Evolutionary conservation across 148 eudicot genomes (phyloP).

Genomic region (Camellia japonica): DNA sequence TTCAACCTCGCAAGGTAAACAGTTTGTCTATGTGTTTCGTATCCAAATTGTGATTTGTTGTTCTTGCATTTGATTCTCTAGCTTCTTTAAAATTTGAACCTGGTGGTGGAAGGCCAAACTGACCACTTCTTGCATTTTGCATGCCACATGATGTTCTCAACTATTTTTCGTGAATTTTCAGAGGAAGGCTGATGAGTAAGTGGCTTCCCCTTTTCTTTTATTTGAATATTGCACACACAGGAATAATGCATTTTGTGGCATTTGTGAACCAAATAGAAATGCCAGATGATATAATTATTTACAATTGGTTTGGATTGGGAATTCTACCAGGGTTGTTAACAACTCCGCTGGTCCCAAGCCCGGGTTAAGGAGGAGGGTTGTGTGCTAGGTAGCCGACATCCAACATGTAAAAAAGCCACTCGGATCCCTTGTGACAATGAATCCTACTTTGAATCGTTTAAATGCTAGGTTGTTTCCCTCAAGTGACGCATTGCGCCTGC

Average conservation of each 20-base stretch:
- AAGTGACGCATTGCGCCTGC: no score
- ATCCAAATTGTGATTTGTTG: background rate
- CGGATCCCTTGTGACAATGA: no score
- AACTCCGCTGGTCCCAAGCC: no score
- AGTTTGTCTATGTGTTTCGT: background rate
- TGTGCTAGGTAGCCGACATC: no score
- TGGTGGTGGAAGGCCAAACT: constrained; percentile 7
- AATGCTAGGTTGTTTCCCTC: no score
- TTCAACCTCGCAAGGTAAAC: constrained; percentile 67
- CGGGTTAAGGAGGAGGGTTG: no score
- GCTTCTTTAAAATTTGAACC: constrained; percentile 4
- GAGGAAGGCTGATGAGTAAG: constrained; percentile 96
- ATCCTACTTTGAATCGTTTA: no score
- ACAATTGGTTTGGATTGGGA: no score
- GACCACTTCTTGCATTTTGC: constrained; percentile 24
- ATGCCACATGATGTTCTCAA: constrained; percentile 18
- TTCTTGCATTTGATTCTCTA: background rate
- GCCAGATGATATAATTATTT: no score
- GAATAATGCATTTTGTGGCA: background rate
- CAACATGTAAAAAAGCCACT: no score
- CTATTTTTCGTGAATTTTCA: constrained; percentile 27
- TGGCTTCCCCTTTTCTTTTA: constrained; percentile 18
- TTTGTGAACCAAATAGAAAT: background rate
- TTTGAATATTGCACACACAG: background rate
- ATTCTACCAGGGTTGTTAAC: no score